Evolutionary conservation across 257 asterid species (phyloP), one percentile per base, ranked within the genome.

Genomic region (Salvia rosmarinus): DNA sequence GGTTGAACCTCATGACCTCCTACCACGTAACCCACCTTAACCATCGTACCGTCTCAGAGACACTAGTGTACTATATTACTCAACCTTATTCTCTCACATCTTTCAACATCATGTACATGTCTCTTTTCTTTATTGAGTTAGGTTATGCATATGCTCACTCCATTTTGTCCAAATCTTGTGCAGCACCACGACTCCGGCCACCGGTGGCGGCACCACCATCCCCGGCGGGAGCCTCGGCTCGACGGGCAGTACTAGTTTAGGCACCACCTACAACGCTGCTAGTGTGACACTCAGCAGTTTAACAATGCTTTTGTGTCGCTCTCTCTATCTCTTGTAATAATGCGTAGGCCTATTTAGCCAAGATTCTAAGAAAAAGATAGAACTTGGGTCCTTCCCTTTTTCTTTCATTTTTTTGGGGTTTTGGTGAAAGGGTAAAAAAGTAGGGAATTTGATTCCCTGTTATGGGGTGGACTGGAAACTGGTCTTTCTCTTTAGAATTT

Each of bases 191-290:
- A 51, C 80, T 2, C 60, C 87, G 3, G 12, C 59, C 14, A 13
- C 70, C 23, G 78, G 79, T 0, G 75, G 75, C 25, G 76, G 78
- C 71, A 49, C 78, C 69, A 43, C 69, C 65, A 0, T 72, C 19
- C 82, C 83, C 0, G 86, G 86, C 3, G 14, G 71, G 16, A 67
- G 84, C 57, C 51, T 77, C 1, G 82, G 77, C 1, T 82, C 81
- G 0, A 70, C 82, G 0, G 84, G 80, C 6, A 79, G 73, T 40
- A 78, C 72, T 16, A 81, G 72, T 9, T 55, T 58, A 2, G 69
- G 60, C 60, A 28, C 76, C 52, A 73, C 40, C 20, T 40, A 47
- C 42, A 25, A 46, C 13, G 40, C 49, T 43, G 73, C 69, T 37
- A 56, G 68, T 17, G 70, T 19, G 46, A 61, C 49, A 44, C 9